These are phyloP conservation scores for Talaromyces sp. DNA, from an alignment of 2,329 filamentous ascomycete species.

Conservation along the genomic window DNA sequence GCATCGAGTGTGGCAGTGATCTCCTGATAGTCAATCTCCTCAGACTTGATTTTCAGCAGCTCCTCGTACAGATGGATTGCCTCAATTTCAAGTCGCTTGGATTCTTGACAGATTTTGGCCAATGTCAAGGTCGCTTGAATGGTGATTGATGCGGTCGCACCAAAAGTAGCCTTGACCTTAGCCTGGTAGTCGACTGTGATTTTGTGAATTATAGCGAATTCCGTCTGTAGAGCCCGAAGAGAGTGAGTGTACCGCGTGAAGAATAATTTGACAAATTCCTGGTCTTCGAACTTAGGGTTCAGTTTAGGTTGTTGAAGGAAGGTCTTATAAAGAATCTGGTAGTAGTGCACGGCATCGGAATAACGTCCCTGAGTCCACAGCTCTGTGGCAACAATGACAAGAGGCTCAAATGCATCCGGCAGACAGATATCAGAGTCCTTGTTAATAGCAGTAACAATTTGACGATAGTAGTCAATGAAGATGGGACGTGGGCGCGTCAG, in stretches of 20 bases:
- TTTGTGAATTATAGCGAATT: constrained; percentile 35
- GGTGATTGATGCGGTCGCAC: constrained; percentile 37
- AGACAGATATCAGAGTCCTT: constrained; percentile 37
- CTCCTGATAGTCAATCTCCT: constrained; percentile 35
- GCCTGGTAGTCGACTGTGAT: constrained; percentile 36
- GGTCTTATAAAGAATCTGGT: constrained; percentile 38
- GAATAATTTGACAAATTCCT: constrained; percentile 33
- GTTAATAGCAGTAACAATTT: constrained; percentile 40
- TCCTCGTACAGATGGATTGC: constrained; percentile 41
- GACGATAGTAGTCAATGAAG: constrained; percentile 42
- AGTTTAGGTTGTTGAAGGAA: constrained; percentile 37
- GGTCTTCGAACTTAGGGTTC: constrained; percentile 35
- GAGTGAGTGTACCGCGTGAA: constrained; percentile 39
- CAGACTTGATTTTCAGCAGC: constrained; percentile 34
- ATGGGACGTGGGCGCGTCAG: constrained; percentile 38
- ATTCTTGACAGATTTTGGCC: constrained; percentile 41
- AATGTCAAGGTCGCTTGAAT: constrained; percentile 38
- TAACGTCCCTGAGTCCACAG: constrained; percentile 40
- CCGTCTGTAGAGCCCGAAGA: constrained; percentile 35
- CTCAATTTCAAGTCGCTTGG: constrained; percentile 36
- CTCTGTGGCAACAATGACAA: constrained; percentile 40
- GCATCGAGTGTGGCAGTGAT: constrained; percentile 37
- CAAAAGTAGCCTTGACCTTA: constrained; percentile 37
- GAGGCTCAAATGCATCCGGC: constrained; percentile 40
- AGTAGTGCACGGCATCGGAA: constrained; percentile 38